Evolutionary conservation across 2,329 filamentous ascomycete species (phyloP), one percentile per base, ranked within the genome.

Genomic region (Neofusicoccum ribis): DNA sequence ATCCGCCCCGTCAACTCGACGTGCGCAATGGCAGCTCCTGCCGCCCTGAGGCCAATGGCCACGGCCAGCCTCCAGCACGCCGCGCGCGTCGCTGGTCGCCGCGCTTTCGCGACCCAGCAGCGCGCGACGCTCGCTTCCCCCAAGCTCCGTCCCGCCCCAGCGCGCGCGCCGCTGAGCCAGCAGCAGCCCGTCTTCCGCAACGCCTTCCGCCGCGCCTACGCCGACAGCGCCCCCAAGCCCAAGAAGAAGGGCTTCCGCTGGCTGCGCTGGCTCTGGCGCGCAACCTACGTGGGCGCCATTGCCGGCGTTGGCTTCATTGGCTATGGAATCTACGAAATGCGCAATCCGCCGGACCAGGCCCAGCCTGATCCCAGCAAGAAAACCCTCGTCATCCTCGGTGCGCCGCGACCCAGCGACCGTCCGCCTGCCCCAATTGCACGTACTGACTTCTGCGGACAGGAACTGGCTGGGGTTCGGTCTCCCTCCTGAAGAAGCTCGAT

Each of bases 401-500:
- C 69, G 81, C 70, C 58, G 20, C 50, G n/a, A 12, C 15, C 44
- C n/a, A 31, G 27, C 44, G 11, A 20, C 36, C 9, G 36, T 61
- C 39, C 14, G 5, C 6, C 56, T 23, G 14, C 11, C 23, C n/a
- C 41, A 37, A 58, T 43, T 62, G 27, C 65, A 61, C 69, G 70
- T 73, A 68, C 64, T 71, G 63, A 72, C 67, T 64, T 23, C 46
- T 52, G 34, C 5, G 65, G 65, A 54, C 71, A 97, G 94, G 94
- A 75, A 96, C 93, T 72, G 95, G 95, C 72, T 99, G 95, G 95
- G 95, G 89, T 72, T 92, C 94, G 49, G 92, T 99, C 74, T 96
- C 94, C 67, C 89, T 99, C 67, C 88, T 99, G 70, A 99, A 99
- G 88, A 97, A 96, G 79, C 91, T 99, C 80, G 93, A 99, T 77